These are phyloP conservation scores for Rosa multiflora DNA, from an alignment of 306 rosid species.

Conservation along the genomic window DNA sequence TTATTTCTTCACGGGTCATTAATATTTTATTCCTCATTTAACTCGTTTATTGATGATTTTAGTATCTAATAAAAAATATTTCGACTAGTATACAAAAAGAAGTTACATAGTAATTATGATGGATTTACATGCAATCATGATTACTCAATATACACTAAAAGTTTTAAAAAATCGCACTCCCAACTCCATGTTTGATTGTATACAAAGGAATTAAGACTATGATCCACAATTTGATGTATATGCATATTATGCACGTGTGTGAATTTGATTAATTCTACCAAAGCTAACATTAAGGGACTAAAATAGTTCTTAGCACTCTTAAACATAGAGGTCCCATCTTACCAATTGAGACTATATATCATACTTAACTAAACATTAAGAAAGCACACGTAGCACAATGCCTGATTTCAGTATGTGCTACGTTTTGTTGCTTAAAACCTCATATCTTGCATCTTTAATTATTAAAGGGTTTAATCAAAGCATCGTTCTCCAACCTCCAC, in stretches of 20 bases:
- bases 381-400: slow-evolving; percentile 7
- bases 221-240: background rate
- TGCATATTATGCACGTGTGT: background rate
- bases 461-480: background rate
- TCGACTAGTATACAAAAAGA: background rate
- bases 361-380: slow-evolving; percentile 5
- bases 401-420: slow-evolving; percentile 10
- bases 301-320: background rate
- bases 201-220: background rate
- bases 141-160: background rate
- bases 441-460: background rate
- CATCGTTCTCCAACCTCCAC: slow-evolving; percentile 12
- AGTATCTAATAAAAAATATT: background rate
- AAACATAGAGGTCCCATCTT: background rate
- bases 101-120: background rate
- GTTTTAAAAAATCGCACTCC: background rate
- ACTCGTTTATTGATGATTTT: background rate
- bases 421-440: slow-evolving; percentile 14
- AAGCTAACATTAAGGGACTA: background rate
- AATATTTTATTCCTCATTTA: too few relatives aligned
- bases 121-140: slow-evolving; percentile 39
- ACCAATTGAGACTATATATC: background rate
- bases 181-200: slow-evolving; percentile 15
- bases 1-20: too few relatives aligned
- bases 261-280: background rate